Percentiles rank a stretch among this genome's conserved stretches.
Conservation (phyloP, 306 rosid genomes). For the Lotus japonicus region DNA sequence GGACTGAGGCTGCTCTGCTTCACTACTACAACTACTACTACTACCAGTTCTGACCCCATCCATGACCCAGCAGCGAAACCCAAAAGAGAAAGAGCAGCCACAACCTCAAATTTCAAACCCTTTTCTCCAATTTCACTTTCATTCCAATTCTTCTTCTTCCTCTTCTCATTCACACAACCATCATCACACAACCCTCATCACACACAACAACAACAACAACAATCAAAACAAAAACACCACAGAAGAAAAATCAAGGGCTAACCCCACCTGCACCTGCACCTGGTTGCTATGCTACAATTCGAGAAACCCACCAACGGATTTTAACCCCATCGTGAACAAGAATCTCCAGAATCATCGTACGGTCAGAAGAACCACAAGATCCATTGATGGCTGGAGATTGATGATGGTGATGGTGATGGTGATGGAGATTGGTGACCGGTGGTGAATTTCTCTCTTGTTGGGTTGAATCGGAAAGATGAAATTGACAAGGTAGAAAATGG, state of each 20-base stretch:
- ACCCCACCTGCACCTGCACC: neutral
- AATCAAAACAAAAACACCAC: too few species aligned
- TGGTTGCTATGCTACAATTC: neutral
- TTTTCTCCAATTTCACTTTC: conserved; percentile 38
- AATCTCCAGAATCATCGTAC: conserved; percentile 17
- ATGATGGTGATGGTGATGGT: too few species aligned
- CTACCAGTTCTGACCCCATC: conserved; percentile 51
- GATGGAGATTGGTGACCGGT: too few species aligned
- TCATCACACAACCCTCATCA: too few species aligned
- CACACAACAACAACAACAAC: too few species aligned
- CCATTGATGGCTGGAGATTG: conserved; percentile 22
- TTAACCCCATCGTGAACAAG: conserved; percentile 61
- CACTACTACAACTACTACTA: conserved; percentile 13
- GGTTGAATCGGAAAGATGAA: too few species aligned
- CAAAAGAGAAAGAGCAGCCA: conserved; percentile 7
- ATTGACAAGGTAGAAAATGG: neutral
- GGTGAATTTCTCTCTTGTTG: too few species aligned
- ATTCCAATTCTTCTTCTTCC: conserved; percentile 1
- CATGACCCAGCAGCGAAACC: conserved; percentile 62
- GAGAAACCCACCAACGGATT: conserved; percentile 60
- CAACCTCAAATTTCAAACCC: conserved; percentile 35
- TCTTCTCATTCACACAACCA: neutral
- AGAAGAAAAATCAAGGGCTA: too few species aligned
- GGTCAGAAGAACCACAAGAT: conserved; percentile 16
- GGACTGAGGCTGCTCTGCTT: conserved; percentile 36